Percentiles rank a stretch among this genome's conserved stretches.
phyloP scores from a whole-genome alignment of 305 asterid genomes.

The Solanum aculeatissimum region DNA sequence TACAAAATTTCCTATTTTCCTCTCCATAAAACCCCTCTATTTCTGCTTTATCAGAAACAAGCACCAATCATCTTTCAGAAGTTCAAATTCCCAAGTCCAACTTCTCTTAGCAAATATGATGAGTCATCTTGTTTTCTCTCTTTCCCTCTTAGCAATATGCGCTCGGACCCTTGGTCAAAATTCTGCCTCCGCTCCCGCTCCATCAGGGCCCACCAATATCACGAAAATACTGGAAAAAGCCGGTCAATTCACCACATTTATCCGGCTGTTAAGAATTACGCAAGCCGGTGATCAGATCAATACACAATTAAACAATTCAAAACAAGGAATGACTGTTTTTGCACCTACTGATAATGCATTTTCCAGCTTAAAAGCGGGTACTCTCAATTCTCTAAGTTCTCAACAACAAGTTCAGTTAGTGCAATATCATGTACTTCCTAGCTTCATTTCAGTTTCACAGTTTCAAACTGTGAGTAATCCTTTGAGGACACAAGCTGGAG shows the following conservation, averaged over 20 bases:
- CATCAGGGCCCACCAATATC: constrained; percentile 37
- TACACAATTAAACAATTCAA: constrained; percentile 27
- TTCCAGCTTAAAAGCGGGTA: constrained; percentile 20
- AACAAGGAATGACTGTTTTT: constrained; percentile 27
- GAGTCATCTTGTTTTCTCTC: neutral
- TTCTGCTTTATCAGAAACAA: neutral
- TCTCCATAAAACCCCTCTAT: constrained; percentile 13
- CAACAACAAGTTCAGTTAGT: constrained; percentile 25
- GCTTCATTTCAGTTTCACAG: constrained; percentile 15
- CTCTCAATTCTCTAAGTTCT: constrained; percentile 22
- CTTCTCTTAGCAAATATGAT: neutral
- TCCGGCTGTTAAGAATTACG: constrained; percentile 20
- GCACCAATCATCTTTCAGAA: neutral
- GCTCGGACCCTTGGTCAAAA: constrained; percentile 1
- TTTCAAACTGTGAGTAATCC: constrained; percentile 42
- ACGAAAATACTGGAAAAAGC: constrained; percentile 40
- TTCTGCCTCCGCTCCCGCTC: constrained; percentile 21
- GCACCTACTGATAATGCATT: constrained; percentile 39
- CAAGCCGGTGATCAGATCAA: constrained; percentile 27
- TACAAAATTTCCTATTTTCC: neutral
- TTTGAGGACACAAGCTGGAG: constrained; percentile 37
- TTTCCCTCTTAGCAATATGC: constrained; percentile 1
- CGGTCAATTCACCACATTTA: constrained; percentile 30
- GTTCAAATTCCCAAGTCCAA: neutral
- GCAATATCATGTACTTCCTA: constrained; percentile 26